Evolutionary conservation across 305 asterid genomes (phyloP).

Genomic region (Coffea humblotiana): DNA sequence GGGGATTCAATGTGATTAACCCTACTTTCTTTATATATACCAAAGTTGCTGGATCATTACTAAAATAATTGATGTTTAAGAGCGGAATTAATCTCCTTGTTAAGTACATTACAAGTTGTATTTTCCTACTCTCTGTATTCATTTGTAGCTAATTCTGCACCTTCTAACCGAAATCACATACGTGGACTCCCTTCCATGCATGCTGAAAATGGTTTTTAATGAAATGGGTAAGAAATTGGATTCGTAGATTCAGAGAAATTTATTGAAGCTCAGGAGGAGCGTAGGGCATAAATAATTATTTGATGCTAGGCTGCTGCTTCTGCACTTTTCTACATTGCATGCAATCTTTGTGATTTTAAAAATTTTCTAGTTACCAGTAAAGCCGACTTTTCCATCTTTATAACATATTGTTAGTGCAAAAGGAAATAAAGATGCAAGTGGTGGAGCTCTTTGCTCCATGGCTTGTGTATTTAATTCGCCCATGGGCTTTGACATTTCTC

Average conservation of each 20-base stretch:
- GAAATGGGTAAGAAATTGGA: background rate
- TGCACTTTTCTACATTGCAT: background rate
- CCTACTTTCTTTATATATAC: background rate
- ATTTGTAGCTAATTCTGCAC: no score
- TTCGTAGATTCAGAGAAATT: background rate
- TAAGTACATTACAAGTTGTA: no score
- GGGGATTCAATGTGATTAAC: no score
- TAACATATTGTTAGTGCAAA: background rate
- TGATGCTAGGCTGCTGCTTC: background rate
- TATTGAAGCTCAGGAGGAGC: background rate
- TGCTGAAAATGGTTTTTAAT: background rate
- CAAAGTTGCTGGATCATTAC: background rate
- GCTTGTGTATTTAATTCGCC: background rate
- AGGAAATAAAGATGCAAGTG: background rate
- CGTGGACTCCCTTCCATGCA: background rate
- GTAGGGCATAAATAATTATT: background rate
- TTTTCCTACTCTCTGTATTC: no score
- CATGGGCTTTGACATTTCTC: conserved; percentile 16
- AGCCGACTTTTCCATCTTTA: background rate
- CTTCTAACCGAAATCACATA: no score
- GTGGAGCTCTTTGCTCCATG: background rate
- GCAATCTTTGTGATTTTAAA: background rate
- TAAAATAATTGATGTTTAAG: background rate
- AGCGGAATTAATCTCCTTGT: no score
- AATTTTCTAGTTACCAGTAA: background rate